Conservation (phyloP, 306 rosid species). For the Cucurbita moschata region DNA sequence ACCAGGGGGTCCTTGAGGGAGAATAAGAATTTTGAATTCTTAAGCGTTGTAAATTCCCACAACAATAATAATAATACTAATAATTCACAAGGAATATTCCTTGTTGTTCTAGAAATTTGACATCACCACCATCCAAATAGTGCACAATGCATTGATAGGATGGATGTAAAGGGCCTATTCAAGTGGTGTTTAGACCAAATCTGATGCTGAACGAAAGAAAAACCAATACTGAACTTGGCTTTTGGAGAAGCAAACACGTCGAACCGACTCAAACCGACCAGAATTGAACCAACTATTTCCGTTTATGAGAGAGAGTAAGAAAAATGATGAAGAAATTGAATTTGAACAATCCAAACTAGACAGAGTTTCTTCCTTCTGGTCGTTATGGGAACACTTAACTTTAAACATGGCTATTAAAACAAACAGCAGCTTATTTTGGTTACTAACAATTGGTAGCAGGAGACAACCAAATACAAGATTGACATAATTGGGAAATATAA, state of each 20-base stretch:
- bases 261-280: no score
- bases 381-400: not conserved
- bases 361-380: not conserved
- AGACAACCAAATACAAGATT: not conserved
- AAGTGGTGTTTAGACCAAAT: not conserved
- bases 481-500: not conserved
- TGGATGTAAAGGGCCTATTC: no score
- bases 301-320: not conserved
- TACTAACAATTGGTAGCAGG: not conserved
- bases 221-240: no score
- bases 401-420: not conserved
- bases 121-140: not conserved
- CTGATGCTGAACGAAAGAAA: not conserved
- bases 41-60: not conserved
- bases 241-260: not conserved
- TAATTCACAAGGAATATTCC: not conserved
- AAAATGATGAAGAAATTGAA: not conserved
- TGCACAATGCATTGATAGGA: no score
- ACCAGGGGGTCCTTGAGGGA: not conserved
- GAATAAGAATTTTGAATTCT: not conserved
- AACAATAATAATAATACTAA: no score
- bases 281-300: no score
- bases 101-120: not conserved
- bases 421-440: constrained; percentile 31
- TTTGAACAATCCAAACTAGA: not conserved